A percentile compares a stretch with the other conserved stretches of the same genome.
Conservation (phyloP, 208 protist genomes). For the Acanthamoeba divionensis region DNA sequence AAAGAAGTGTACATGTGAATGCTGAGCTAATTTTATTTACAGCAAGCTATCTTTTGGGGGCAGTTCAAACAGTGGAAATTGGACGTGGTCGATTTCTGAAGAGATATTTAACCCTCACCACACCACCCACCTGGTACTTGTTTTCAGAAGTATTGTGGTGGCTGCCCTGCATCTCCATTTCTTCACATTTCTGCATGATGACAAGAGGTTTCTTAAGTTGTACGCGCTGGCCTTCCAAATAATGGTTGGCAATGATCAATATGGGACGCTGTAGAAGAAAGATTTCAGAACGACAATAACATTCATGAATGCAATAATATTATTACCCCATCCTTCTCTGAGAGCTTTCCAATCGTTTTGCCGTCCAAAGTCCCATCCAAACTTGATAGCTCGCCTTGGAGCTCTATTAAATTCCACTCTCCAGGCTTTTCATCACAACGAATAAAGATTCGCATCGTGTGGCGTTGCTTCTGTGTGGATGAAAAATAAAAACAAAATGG, state of each 20-base stretch:
- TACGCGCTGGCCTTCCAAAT: conserved; percentile 30
- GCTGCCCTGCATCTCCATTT: neutral
- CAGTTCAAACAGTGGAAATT: neutral
- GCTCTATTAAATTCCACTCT: conserved; percentile 27
- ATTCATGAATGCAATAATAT: neutral
- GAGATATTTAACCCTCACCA: conserved; percentile 10
- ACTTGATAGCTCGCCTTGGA: neutral
- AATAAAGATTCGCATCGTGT: neutral
- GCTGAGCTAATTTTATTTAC: no score
- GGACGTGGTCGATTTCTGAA: conserved; percentile 36
- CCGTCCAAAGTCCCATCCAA: neutral
- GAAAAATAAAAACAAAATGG: neutral
- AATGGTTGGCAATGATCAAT: conserved; percentile 32
- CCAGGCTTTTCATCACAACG: neutral
- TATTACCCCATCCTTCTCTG: conserved; percentile 1
- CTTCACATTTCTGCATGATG: neutral
- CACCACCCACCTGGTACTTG: neutral
- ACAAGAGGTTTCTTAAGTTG: conserved; percentile 18
- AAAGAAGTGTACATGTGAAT: no score
- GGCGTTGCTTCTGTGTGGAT: neutral
- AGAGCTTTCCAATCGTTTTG: conserved; percentile 14
- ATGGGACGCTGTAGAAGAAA: neutral
- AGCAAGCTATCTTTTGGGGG: neutral
- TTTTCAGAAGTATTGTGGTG: neutral
- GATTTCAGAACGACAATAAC: no score